Evolutionary conservation across 176 grass and related monocot species (phyloP).

Genomic region (Raddia distichophylla): DNA sequence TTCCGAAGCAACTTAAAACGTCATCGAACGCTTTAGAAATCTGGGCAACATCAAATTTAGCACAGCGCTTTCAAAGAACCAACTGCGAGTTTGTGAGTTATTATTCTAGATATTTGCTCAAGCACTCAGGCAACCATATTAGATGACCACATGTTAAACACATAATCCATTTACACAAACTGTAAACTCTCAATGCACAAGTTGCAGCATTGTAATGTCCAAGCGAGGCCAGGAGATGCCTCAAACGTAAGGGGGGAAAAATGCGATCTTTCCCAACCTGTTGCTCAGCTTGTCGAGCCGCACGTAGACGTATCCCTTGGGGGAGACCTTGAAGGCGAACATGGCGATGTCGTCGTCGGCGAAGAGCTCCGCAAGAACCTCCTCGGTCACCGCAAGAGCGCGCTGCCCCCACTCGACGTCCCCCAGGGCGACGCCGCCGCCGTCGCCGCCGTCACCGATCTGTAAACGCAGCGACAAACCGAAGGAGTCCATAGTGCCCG

Average conservation of each 20-base stretch:
- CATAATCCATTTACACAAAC: neutral
- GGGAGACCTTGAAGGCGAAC: constrained; percentile 91
- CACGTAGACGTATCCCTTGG: constrained; percentile 85
- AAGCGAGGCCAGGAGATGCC: neutral
- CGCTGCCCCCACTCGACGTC: constrained; percentile 63
- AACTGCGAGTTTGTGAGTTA: neutral
- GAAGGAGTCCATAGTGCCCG: neutral
- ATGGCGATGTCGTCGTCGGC: constrained; percentile 69
- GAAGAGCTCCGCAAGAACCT: constrained; percentile 66
- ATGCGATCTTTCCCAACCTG: constrained; percentile 35
- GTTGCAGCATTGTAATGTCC: neutral
- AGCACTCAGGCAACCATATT: neutral
- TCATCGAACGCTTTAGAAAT: neutral
- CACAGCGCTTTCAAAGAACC: neutral
- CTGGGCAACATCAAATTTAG: neutral
- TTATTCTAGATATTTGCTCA: neutral
- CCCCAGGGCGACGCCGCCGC: constrained; percentile 72
- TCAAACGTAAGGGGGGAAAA: neutral
- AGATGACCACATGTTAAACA: neutral
- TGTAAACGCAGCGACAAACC: constrained; percentile 29
- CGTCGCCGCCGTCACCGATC: constrained; percentile 86
- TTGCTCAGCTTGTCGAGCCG: constrained; percentile 79
- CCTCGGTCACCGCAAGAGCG: constrained; percentile 54
- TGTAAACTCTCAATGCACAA: neutral
- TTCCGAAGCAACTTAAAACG: neutral